phyloP scores from a whole-genome alignment of 768 basidiomycete species.

The Leccinum broughii region DNA sequence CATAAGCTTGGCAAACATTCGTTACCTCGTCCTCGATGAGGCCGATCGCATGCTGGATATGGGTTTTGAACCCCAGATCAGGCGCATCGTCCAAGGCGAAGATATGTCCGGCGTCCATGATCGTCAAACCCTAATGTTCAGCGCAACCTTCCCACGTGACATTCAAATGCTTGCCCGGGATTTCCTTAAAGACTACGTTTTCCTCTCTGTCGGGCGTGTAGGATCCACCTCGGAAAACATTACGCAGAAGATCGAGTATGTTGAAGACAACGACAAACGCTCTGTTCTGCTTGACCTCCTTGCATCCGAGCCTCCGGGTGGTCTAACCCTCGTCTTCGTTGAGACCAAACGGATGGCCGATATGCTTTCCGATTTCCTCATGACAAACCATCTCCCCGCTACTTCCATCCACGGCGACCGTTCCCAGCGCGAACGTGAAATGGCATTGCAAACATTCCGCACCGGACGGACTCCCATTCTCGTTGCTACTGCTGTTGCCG shows the following conservation, averaged over 20 bases:
- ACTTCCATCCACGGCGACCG: slow-evolving; percentile 99
- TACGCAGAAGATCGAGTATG: slow-evolving; percentile 98
- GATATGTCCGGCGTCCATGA: slow-evolving; percentile 95
- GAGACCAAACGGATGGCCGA: slow-evolving; percentile 99
- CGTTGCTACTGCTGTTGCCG: slow-evolving; percentile 98
- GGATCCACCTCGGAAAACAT: slow-evolving; percentile 99
- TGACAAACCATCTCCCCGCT: slow-evolving; percentile 77
- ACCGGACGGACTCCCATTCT: slow-evolving; percentile 93
- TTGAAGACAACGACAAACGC: slow-evolving; percentile 96
- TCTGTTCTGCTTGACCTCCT: slow-evolving; percentile 95
- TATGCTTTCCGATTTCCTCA: slow-evolving; percentile 94
- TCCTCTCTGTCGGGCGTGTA: slow-evolving; percentile 97
- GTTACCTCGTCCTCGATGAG: slow-evolving; percentile 98
- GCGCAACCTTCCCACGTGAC: slow-evolving; percentile 98
- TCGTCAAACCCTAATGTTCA: slow-evolving; percentile 99
- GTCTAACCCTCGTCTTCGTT: slow-evolving; percentile 94
- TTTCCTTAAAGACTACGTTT: slow-evolving; percentile 98
- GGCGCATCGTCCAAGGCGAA: slow-evolving; percentile 95
- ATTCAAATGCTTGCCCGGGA: slow-evolving; percentile 96
- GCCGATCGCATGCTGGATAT: slow-evolving; percentile 99
- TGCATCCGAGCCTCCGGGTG: slow-evolving; percentile 65
- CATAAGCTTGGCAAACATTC: slow-evolving; percentile 94
- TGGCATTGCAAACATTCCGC: slow-evolving; percentile 93
- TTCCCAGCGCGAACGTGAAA: slow-evolving; percentile 96
- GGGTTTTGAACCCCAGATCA: slow-evolving; percentile 99